Evolutionary conservation across 148 eudicot genomes (phyloP).

Genomic region (Rhododendron simsii): DNA sequence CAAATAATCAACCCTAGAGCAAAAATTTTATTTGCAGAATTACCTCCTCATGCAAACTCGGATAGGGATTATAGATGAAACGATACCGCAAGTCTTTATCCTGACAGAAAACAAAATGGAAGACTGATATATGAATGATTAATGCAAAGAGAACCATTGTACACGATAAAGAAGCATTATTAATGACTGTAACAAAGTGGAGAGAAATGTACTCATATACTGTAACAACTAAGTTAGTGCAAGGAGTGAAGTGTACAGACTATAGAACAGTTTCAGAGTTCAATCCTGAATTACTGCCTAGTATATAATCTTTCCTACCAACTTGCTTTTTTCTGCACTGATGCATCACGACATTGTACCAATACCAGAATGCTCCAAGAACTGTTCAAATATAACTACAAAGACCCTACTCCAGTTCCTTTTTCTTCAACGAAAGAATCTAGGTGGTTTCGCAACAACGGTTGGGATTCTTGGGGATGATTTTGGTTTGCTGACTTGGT

Average conservation of each 20-base stretch:
- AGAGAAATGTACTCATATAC: not conserved
- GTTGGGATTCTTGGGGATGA: not conserved
- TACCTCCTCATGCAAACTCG: slow-evolving; percentile 83
- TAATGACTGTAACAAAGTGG: not conserved
- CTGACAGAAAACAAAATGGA: slow-evolving; percentile 30
- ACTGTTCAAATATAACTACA: not conserved
- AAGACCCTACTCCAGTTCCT: not conserved
- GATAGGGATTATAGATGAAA: slow-evolving; percentile 80
- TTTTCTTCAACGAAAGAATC: not conserved
- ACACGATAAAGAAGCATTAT: not conserved
- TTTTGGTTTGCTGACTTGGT: not conserved
- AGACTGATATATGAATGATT: not conserved
- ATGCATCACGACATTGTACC: not conserved
- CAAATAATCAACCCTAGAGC: not conserved
- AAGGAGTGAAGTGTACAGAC: not conserved
- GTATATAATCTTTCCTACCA: not conserved
- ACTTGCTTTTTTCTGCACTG: not conserved
- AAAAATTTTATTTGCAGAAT: slow-evolving; percentile 6
- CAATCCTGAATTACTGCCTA: not conserved
- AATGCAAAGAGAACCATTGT: not conserved
- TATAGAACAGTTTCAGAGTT: not conserved
- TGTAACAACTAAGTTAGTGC: not conserved
- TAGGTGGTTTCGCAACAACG: not conserved
- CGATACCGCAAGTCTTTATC: slow-evolving; percentile 82
- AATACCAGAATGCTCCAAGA: not conserved